Evolutionary conservation across 768 basidiomycete genomes (phyloP), one percentile per base, ranked within the genome.

Genomic region (Pisolithus albus): DNA sequence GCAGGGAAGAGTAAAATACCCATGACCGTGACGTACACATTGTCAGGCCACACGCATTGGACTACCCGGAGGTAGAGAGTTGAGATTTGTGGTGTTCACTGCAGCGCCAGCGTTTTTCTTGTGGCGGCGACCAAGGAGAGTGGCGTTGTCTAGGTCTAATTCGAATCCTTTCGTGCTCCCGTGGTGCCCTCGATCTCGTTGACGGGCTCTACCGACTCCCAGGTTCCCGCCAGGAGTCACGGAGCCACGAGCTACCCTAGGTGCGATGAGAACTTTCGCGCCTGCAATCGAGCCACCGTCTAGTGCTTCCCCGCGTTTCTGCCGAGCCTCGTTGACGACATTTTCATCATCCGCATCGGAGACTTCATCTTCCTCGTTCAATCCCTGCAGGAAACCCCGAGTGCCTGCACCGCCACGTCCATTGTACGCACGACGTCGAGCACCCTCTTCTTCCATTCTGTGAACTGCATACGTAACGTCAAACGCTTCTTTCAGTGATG

Each of bases 391-490:
- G 74, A 88, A 90, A 4, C 88, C 88, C 47, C 82, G 79, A 3
- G 72, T 71, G 19, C 92, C 93, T 0, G 83, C 86, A 26, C 87
- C 91, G 16, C 84, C 86, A 4, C 81, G 78, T 10, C 83, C 86
- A 50, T 88, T 84, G 69, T 87, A 88, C 43, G 87, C 91, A 23
- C 88, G 79, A 47, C 91, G 75, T 50, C 90, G 79, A 0, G 88
- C 89, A 13, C 93, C 95, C 69, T 99, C 96, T 68, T 99, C 96
- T 66, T 97, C 95, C 95, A 98, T 98, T 16, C 95, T 84, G 68
- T 99, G 96, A 0, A 99, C 96, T 4, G 96, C 95, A 67, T 97
- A 97, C 1, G 96, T 95, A 63, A 99, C 86, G 67, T 99, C 96
- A 69, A 99, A 98, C 4, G 96, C 94, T 65, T 98, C 96, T 64